Evolutionary conservation across 2,329 filamentous ascomycete species (phyloP).

Genomic region (Colletotrichum salicis): DNA sequence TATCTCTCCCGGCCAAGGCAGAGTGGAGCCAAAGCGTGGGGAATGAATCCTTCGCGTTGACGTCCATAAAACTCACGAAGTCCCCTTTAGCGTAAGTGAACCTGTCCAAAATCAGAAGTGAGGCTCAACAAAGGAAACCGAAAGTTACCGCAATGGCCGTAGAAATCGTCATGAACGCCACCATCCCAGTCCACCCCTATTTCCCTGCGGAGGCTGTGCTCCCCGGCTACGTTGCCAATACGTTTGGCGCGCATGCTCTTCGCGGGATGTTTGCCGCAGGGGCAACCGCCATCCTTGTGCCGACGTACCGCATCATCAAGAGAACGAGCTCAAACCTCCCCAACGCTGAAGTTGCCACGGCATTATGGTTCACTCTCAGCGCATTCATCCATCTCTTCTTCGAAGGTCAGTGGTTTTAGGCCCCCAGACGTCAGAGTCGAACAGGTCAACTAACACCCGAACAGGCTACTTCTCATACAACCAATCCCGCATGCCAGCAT

Average conservation of each 20-base stretch:
- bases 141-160: not conserved
- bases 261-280: conserved; percentile 68
- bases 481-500: conserved; percentile 51
- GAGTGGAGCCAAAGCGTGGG: not conserved
- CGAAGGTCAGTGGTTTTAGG: conserved; percentile 45
- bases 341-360: conserved; percentile 64
- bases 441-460: conserved; percentile 18
- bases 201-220: conserved; percentile 74
- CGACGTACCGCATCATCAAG: conserved; percentile 65
- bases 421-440: rapidly evolving
- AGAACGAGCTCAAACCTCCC: conserved; percentile 63
- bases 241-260: conserved; percentile 67
- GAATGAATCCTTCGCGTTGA: not conserved
- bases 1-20: conserved; percentile 3
- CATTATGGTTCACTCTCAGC: conserved; percentile 83
- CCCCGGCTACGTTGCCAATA: conserved; percentile 73
- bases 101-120: not conserved
- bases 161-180: conserved; percentile 19
- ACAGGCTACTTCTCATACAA: conserved; percentile 62
- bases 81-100: not conserved
- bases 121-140: not conserved
- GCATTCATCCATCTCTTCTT: conserved; percentile 59
- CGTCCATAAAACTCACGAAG: not conserved
- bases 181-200: conserved; percentile 68
- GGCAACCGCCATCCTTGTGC: conserved; percentile 66